These are phyloP conservation scores for Exutisphaerella laricina DNA, from an alignment of 2,329 filamentous ascomycete genomes.

Conservation along the genomic window DNA sequence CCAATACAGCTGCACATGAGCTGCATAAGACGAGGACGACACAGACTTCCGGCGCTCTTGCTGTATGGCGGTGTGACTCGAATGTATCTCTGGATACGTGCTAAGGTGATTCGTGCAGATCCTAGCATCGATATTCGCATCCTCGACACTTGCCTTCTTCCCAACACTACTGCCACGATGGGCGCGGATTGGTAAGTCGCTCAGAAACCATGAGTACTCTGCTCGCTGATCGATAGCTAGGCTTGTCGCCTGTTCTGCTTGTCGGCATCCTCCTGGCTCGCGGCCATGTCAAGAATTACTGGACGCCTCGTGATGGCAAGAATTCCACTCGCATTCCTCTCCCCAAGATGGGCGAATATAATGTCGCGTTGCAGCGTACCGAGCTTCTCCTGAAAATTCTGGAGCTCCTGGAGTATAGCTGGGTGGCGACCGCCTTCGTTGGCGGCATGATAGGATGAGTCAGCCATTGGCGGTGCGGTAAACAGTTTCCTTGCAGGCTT, in stretches of 20 bases:
- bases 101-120: no score
- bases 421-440: slow-evolving; percentile 31
- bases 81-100: no score
- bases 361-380: slow-evolving; percentile 32
- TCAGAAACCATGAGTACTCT: neutral
- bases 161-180: slow-evolving; percentile 16
- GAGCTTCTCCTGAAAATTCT: slow-evolving; percentile 30
- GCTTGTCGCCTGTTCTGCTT: slow-evolving; percentile 25
- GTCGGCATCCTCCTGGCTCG: slow-evolving; percentile 27
- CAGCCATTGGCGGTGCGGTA: neutral
- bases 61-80: slow-evolving; percentile 35
- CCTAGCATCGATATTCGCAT: slow-evolving; percentile 27
- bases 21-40: slow-evolving; percentile 43
- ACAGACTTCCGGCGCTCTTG: slow-evolving; percentile 37
- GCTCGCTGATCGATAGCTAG: neutral
- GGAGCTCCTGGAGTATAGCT: slow-evolving; percentile 34
- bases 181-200: slow-evolving; percentile 15
- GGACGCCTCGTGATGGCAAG: slow-evolving; percentile 30
- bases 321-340: slow-evolving; percentile 27
- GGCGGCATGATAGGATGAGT: slow-evolving; percentile 22
- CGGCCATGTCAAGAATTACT: slow-evolving; percentile 34
- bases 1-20: slow-evolving; percentile 36
- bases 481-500: neutral
- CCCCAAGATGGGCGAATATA: slow-evolving; percentile 32
- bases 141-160: slow-evolving; percentile 22